Evolutionary conservation across 768 basidiomycete genomes (phyloP).

Genomic region (Suillus plorans): DNA sequence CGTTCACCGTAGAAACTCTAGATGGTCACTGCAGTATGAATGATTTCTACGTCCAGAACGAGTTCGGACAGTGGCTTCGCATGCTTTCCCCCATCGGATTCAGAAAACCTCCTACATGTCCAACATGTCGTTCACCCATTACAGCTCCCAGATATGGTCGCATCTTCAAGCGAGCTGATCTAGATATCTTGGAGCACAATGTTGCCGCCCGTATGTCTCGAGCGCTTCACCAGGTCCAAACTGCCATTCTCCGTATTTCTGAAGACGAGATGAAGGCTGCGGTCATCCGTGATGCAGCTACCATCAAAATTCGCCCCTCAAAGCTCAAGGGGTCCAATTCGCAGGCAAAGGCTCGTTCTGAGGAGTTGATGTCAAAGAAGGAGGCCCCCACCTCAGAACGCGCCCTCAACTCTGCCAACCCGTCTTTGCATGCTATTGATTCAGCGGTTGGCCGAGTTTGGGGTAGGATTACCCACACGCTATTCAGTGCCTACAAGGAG

Average conservation of each 20-base stretch:
- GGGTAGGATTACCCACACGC: constrained; percentile 34
- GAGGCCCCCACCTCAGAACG: constrained; percentile 25
- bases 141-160: constrained; percentile 61
- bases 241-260: constrained; percentile 29
- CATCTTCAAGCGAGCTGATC: constrained; percentile 56
- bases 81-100: constrained; percentile 42
- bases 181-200: constrained; percentile 68
- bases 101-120: constrained; percentile 52
- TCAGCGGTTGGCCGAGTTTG: constrained; percentile 35
- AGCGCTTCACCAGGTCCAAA: constrained; percentile 35
- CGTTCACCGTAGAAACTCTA: constrained; percentile 70
- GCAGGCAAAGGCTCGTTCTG: constrained; percentile 15
- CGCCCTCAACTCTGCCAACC: constrained; percentile 27
- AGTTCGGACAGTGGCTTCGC: constrained; percentile 40
- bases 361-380: constrained; percentile 14
- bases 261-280: constrained; percentile 21
- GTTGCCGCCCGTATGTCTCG: constrained; percentile 52
- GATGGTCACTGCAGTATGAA: constrained; percentile 56
- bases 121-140: constrained; percentile 59
- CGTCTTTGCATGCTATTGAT: constrained; percentile 31
- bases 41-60: constrained; percentile 47
- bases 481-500: constrained; percentile 41
- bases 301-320: constrained; percentile 19
- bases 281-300: constrained; percentile 4
- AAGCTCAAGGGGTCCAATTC: background rate